Base-by-base conservation (phyloP, 345 rosid species). In the Chamaenerion angustifolium region DNA sequence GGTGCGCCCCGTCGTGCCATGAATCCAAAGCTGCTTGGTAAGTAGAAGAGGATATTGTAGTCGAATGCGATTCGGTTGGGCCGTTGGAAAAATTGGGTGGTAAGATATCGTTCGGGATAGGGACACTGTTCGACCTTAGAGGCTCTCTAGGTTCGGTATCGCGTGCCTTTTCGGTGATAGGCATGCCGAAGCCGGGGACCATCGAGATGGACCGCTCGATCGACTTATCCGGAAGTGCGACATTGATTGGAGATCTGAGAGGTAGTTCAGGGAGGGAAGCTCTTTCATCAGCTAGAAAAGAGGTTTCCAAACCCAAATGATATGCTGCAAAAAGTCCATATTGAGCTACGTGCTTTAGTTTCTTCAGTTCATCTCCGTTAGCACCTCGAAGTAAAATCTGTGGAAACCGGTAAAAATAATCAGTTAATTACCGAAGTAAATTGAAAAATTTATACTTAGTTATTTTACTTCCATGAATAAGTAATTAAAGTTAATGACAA, bases 281-380 rank as follows among this genome's bases (percentile, higher is more conserved):
- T 54, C 99, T 88, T 74, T 93, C 99, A 58, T 93, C 99, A 19
- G 96, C 99, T 60, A 93, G 88, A 65, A 93, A 93, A 23, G 96
- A 93, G 43, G 95, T 93, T 74, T 88, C 95, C 43, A 82, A 48
- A 46, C 90, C 99, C 74, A 93, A 62, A 67, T 93, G 99, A 74
- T 93, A 88, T 46, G 99, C 99, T 54, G 99, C 99, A 65, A 93
- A 93, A 63, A 93, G 69, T 58, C 99, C 99, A 69, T 93, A 93
- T 45, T 93, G 95, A 57, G 88, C 88, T 52, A 93, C 95, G 60
- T 85, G 95, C 76, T 93, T 93, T 55, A 93, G 82, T 66, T 85
- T 93, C 78, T 84, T 93, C 77, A 93, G 56, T 65, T 88, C 94
- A 23, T 81, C 94, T 54, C 73, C 85, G 56, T 71, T 67, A 49